Conservation (phyloP, 139 green algal genomes). For the Diplosphaera chodatii region DNA sequence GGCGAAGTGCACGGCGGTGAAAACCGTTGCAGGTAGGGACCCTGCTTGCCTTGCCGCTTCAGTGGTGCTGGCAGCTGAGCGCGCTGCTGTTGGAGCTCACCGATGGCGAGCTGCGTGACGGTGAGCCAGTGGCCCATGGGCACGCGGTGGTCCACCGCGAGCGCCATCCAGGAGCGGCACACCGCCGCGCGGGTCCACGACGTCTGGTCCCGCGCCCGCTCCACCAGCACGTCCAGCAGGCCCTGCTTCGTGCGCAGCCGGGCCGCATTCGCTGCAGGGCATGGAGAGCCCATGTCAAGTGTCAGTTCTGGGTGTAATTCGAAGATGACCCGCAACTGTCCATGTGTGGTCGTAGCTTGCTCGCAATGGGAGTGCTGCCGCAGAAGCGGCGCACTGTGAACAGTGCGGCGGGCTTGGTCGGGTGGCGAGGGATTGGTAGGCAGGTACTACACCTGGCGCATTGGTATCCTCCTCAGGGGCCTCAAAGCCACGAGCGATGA, state of each 20-base stretch:
- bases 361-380: no score
- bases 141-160: constrained; percentile 51
- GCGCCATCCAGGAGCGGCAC: constrained; percentile 64
- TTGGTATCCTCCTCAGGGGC: not conserved
- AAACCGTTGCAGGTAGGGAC: no score
- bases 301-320: no score
- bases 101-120: constrained; percentile 57
- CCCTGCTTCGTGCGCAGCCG: constrained; percentile 65
- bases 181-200: constrained; percentile 56
- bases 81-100: not conserved
- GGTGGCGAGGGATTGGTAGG: no score
- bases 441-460: not conserved
- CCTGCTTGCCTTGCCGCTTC: no score
- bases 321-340: no score
- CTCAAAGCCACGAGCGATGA: constrained; percentile 37
- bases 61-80: no score
- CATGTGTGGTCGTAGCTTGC: no score
- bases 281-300: not conserved
- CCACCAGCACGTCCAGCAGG: constrained; percentile 66
- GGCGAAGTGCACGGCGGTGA: no score
- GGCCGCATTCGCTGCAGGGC: constrained; percentile 15
- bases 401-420: no score
- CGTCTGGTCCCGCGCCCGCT: constrained; percentile 53
- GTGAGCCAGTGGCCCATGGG: constrained; percentile 56
- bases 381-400: no score